Base-by-base conservation (phyloP, 1,139 yeast species). In the Debaryomyces nepalensis region DNA sequence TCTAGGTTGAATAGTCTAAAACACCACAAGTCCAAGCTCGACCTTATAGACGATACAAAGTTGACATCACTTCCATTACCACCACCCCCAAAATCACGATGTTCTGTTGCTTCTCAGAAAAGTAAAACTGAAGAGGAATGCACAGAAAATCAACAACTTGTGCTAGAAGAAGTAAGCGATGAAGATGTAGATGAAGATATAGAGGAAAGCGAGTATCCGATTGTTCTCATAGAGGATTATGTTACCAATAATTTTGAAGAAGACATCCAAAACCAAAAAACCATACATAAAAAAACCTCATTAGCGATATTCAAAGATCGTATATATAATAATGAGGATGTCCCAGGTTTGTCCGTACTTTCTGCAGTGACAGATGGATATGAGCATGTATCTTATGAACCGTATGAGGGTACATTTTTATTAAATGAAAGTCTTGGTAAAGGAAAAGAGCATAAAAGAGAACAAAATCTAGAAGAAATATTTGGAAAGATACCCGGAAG, bases 51-150 rank as follows among this genome's bases (percentile, higher is more conserved):
- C 54, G 79, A 73, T 52, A 71, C 76, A 5, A 75, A 77, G 14
- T 61, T 85, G 41, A 84, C 91, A 0, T 82, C 89, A 2, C 75
- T 83, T 48, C 89, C 89, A 4, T 57, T 81, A 26, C 81, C 85
- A 3, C 85, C 84, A 15, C 87, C 84, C 1, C 66, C 68, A 22
- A 63, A 53, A 32, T 43, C 52, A 29, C 44, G 49, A 27, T 23
- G 41, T 16, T 33, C 37, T 10, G 19, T 12, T 14, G n/a, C 11
- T 2, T 26, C 34, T 3, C 24, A 33, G 10, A 23, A 18, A 19
- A 8, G 14, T 4, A 21, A 11, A 5, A 4, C 10, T 8, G 29
- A 37, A 4, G 11, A 2, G 5, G 30, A 19, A 7, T 10, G 20
- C 26, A 19, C 8, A 4, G 20, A 9, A n/a, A 10, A 14, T n/a